Base-by-base conservation (phyloP, 768 basidiomycete species). In the Boletales sp. region DNA sequence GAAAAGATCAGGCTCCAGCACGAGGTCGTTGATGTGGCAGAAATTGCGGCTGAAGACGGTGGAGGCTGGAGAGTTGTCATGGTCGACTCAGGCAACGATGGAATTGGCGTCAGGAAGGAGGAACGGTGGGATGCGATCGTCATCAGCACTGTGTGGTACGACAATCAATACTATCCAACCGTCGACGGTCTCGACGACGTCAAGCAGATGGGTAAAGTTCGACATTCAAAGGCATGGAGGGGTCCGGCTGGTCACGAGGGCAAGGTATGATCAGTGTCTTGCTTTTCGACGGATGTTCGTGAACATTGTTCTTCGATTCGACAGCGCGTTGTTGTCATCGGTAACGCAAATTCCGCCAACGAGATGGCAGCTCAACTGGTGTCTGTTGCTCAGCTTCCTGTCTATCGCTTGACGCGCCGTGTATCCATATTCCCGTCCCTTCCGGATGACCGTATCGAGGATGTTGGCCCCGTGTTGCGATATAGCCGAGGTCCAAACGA, bases 311-410 rank as follows among this genome's bases (percentile, higher is more conserved):
- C 8, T 41, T 11, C 13, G 34, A 5, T 14, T n/a, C 13, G 5
- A 5, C 41, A 81, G 79, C 71, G 72, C 15, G 67, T 72, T 18
- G 66, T 78, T 1, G 68, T 81, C 10, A 60, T 80, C 4, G 79
- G 75, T 11, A 80, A 79, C 19, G 79, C 75, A 17, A 77, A 79
- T 44, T 80, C 79, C 2, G 69, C 71, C 33, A 81, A 81, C 54
- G 79, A 81, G 43, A 75, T 80, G 35, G 74, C 75, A 1, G 71
- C 74, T 2, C 77, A 79, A 33, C 66, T 80, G 0, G 70, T 68
- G 0, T 49, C 68, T 0, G 61, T 77, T 13, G 70, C 70, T 1
- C 52, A 63, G 33, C 51, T 63, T 1, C 78, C 79, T 5, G 68
- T 80, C 0, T 75, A 74, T 53, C 74, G 79, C 40, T 77, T 74